Percentiles rank a stretch among this genome's conserved stretches.
These are phyloP conservation scores for Beta vulgaris DNA, from an alignment of 148 eudicot genomes.

Conservation along the genomic window DNA sequence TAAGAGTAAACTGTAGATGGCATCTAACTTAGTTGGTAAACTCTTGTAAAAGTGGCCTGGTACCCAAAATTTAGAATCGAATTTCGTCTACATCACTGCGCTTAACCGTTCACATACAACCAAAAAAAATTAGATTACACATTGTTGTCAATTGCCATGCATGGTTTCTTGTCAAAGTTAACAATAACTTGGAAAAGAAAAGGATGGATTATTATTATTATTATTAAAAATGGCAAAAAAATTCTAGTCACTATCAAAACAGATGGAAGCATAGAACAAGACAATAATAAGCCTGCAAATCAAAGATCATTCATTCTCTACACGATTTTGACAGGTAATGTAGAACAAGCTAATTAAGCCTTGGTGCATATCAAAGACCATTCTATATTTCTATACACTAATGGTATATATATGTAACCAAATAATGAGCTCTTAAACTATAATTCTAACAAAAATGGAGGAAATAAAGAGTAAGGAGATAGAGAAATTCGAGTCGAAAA, in stretches of 20 bases:
- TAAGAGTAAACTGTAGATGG: too few relatives aligned
- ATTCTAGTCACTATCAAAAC: not conserved
- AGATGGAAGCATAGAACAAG: constrained; percentile 3
- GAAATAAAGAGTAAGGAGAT: not conserved
- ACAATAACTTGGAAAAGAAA: too few relatives aligned
- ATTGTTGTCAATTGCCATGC: too few relatives aligned
- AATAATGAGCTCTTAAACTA: not conserved
- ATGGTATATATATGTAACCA: not conserved
- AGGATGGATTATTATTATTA: too few relatives aligned
- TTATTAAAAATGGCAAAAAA: not conserved
- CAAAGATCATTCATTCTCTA: not conserved
- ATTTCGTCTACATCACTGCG: too few relatives aligned
- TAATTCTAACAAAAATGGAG: constrained; percentile 9
- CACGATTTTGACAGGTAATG: not conserved
- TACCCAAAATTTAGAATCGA: too few relatives aligned
- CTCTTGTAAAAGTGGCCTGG: too few relatives aligned
- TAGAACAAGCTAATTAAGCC: not conserved
- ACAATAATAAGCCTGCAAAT: too few relatives aligned
- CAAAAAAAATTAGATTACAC: too few relatives aligned
- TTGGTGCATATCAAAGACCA: not conserved
- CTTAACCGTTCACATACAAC: too few relatives aligned
- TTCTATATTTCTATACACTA: constrained; percentile 4
- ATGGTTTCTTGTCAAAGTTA: too few relatives aligned
- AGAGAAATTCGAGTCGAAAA: constrained; percentile 12
- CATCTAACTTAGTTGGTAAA: too few relatives aligned